Evolutionary conservation across 768 basidiomycete genomes (phyloP).

Genomic region (Phaeotremella skinneri): DNA sequence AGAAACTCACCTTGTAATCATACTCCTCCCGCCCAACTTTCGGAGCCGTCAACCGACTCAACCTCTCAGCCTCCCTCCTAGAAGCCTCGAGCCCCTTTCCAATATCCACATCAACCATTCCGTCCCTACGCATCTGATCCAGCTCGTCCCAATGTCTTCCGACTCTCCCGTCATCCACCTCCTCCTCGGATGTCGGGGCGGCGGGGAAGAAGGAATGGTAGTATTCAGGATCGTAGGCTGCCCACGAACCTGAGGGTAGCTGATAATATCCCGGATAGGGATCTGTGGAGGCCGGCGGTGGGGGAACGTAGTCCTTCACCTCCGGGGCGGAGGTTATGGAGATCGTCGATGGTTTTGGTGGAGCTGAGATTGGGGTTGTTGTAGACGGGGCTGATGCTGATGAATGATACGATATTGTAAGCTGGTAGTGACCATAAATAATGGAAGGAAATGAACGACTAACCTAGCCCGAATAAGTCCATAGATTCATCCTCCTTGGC

Average conservation of each 20-base stretch:
- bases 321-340: slow-evolving; percentile 44
- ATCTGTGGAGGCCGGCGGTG: slow-evolving; percentile 35
- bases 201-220: slow-evolving; percentile 45
- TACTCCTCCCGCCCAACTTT: slow-evolving; percentile 28
- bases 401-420: background rate
- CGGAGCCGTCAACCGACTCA: slow-evolving; percentile 25
- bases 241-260: slow-evolving; percentile 43
- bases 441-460: slow-evolving; percentile 13
- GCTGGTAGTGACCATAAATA: background rate
- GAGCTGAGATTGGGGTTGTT: slow-evolving; percentile 12
- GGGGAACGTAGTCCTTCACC: slow-evolving; percentile 44
- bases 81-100: slow-evolving; percentile 32
- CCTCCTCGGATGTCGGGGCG: background rate
- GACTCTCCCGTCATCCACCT: slow-evolving; percentile 34
- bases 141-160: slow-evolving; percentile 47
- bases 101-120: slow-evolving; percentile 36
- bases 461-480: slow-evolving; percentile 48
- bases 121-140: slow-evolving; percentile 23
- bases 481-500: slow-evolving; percentile 12
- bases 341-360: slow-evolving; percentile 14
- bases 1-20: slow-evolving; percentile 44
- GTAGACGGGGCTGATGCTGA: slow-evolving; percentile 1
- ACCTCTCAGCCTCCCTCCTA: slow-evolving; percentile 30
- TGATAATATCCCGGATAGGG: slow-evolving; percentile 51
- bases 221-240: slow-evolving; percentile 46